Evolutionary conservation across 352 stramenopile genomes (phyloP).

Genomic region (Elongisporangium prolatum): DNA sequence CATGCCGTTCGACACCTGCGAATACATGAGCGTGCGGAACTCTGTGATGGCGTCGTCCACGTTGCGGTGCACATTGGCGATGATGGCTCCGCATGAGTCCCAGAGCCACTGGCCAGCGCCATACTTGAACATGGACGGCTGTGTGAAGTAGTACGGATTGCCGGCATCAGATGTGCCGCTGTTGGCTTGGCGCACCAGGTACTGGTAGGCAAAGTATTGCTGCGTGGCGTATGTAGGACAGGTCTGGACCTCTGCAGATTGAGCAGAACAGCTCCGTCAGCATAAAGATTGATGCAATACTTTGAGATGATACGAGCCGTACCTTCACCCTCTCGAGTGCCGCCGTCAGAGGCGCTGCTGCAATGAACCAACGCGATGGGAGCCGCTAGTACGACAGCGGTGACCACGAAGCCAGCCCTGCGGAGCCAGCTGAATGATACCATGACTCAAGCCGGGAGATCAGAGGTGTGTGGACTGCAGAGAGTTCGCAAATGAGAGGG

Average conservation of each 20-base stretch:
- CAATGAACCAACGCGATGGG: slow-evolving; percentile 1
- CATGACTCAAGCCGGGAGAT: neutral
- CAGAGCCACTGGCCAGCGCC: slow-evolving; percentile 13
- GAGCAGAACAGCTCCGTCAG: neutral
- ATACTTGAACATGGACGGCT: slow-evolving; percentile 17
- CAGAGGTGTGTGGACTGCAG: neutral
- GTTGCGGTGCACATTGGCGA: slow-evolving; percentile 15
- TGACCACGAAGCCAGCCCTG: neutral
- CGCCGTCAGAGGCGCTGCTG: slow-evolving; percentile 5
- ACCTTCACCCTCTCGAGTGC: slow-evolving; percentile 12
- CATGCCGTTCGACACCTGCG: slow-evolving; percentile 5
- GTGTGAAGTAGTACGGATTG: slow-evolving; percentile 15
- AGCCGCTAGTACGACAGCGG: neutral
- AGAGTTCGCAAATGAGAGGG: neutral
- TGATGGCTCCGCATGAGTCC: slow-evolving; percentile 16
- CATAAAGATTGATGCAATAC: neutral
- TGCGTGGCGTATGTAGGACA: slow-evolving; percentile 15
- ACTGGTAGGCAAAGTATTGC: slow-evolving; percentile 15
- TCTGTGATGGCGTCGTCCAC: slow-evolving; percentile 13
- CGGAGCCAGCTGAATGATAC: neutral
- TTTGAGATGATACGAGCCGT: neutral
- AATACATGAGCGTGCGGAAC: neutral
- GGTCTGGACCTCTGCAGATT: slow-evolving; percentile 8
- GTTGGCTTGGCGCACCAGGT: slow-evolving; percentile 14
- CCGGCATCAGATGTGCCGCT: slow-evolving; percentile 10